Evolutionary conservation across 1,139 yeast species (phyloP), one percentile per base, ranked within the genome.

Genomic region (Yarrowia galli): DNA sequence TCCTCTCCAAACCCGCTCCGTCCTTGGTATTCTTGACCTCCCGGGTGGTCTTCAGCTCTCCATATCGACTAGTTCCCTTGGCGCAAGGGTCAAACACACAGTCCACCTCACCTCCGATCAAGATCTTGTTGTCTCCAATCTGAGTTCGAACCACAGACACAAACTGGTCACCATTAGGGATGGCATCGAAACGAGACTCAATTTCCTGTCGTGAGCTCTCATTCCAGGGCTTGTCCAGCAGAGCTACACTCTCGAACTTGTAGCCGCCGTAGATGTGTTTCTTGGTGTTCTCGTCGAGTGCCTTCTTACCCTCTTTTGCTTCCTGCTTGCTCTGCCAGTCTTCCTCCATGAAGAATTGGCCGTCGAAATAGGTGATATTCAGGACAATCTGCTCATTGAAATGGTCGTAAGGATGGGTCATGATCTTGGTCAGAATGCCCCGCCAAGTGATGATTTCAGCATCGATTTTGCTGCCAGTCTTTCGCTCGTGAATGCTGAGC

Each of bases 41-140:
- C 58, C 84, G 82, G 6, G 88, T 80, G 0, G 98, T 91, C 75
- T 93, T 95, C 71, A 96, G 81, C 76, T 95, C 98, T 10, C 89
- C 88, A 75, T 95, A 96, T 77, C 92, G 97, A 10, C 83, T 75
- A 16, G 76, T 77, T 15, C 79, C 78, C 3, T 80, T 84, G 15
- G 95, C 93, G 70, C 87, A 82, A 74, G 87, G 91, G 78, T 92
- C 97, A 84, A 88, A 89, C 13, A 89, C 88, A 75, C 97, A 89
- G 77, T 93, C 98, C 20, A 93, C 91, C 77, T 95, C 98, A 1
- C 97, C 98, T 0, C 95, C 97, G 61, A 93, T 79, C 2, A 91
- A 76, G 58, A 92, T 79, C 72, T 85, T 86, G 35, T 87, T 84
- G 67, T 84, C 83, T 4, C 97, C 98, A 15, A 92, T 87, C 1